phyloP scores from a whole-genome alignment of 768 basidiomycete genomes.

The Boletus subcaerulescens region DNA sequence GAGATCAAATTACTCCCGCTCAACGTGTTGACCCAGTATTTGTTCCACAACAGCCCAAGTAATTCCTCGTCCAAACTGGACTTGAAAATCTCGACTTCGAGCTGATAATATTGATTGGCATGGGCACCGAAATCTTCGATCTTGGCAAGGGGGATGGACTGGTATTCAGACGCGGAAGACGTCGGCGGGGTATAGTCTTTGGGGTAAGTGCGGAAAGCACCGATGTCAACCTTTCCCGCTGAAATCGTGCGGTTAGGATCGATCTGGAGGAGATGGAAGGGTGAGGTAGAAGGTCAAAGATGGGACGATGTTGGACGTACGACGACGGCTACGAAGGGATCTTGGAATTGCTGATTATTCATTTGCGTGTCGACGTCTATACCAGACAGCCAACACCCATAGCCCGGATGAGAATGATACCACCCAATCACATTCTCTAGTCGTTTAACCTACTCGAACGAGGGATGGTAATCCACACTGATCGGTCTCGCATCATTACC shows the following conservation, averaged over 20 bases:
- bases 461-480: not conserved
- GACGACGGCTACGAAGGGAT: conserved; percentile 96
- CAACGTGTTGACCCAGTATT: conserved; percentile 98
- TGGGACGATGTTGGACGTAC: conserved; percentile 42
- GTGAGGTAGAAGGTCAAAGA: not conserved
- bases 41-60: conserved; percentile 93
- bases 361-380: conserved; percentile 98
- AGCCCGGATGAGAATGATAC: conserved; percentile 99
- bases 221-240: conserved; percentile 97
- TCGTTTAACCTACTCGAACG: conserved; percentile 62
- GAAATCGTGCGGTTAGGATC: conserved; percentile 98
- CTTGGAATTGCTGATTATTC: conserved; percentile 91
- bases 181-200: conserved; percentile 88
- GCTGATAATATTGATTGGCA: conserved; percentile 91
- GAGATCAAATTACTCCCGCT: conserved; percentile 91
- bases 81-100: conserved; percentile 96
- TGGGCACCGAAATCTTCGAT: conserved; percentile 99
- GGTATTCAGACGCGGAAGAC: conserved; percentile 76
- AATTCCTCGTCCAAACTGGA: conserved; percentile 84
- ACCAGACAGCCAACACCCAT: conserved; percentile 98
- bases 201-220: conserved; percentile 97
- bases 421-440: conserved; percentile 90
- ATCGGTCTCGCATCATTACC: not conserved
- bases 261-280: conserved; percentile 50
- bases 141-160: conserved; percentile 94